phyloP scores from a whole-genome alignment of 768 basidiomycete genomes.

The Phlebiopsis flavidoalba region DNA sequence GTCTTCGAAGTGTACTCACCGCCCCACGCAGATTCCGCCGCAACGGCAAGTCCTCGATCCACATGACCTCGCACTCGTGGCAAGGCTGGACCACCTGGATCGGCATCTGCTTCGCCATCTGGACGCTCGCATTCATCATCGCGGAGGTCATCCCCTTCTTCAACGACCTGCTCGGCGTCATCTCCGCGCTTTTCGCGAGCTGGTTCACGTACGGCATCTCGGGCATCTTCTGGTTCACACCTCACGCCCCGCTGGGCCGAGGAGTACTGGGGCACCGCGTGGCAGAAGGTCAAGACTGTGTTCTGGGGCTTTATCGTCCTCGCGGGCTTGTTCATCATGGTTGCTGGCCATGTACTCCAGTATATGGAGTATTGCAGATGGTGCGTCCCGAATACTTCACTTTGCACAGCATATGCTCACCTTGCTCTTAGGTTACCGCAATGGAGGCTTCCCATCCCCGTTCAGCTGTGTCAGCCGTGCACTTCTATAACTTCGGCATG shows the following conservation, averaged over 20 bases:
- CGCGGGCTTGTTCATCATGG: slow-evolving; percentile 26
- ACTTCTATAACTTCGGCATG: background rate
- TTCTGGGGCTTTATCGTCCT: slow-evolving; percentile 22
- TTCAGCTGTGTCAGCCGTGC: slow-evolving; percentile 22
- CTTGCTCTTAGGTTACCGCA: slow-evolving; percentile 17
- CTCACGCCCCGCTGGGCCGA: slow-evolving; percentile 14
- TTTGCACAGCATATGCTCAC: background rate
- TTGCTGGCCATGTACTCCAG: slow-evolving; percentile 25
- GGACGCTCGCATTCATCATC: slow-evolving; percentile 24
- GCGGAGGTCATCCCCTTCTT: slow-evolving; percentile 30
- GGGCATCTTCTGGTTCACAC: slow-evolving; percentile 27
- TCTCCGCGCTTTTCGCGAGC: slow-evolving; percentile 24
- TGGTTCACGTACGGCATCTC: slow-evolving; percentile 24
- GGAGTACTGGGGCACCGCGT: slow-evolving; percentile 20
- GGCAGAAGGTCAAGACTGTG: slow-evolving; percentile 18
- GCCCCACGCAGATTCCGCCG: slow-evolving; percentile 20
- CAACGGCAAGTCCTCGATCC: slow-evolving; percentile 19
- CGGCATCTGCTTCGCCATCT: slow-evolving; percentile 21
- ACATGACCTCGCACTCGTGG: slow-evolving; percentile 24
- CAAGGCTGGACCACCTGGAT: slow-evolving; percentile 25
- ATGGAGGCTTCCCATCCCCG: slow-evolving; percentile 21
- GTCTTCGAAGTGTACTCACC: background rate
- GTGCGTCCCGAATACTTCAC: slow-evolving; percentile 11
- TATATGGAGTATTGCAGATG: slow-evolving; percentile 22
- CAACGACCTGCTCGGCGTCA: slow-evolving; percentile 27